Conservation (phyloP, 495 filamentous ascomycete genomes). For the Elaphomyces granulatus region DNA sequence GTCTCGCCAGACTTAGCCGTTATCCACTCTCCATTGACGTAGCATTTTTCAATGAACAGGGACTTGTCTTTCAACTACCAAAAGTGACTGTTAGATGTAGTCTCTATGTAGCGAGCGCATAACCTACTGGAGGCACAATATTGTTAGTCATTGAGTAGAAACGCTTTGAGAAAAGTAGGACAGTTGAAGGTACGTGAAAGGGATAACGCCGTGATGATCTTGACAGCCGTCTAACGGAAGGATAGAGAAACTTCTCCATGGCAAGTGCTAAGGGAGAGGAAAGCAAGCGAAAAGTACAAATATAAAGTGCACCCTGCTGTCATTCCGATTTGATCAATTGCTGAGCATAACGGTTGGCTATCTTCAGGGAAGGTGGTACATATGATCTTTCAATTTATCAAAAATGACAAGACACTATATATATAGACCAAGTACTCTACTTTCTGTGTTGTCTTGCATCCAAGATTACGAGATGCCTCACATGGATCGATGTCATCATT, state of each 20-base stretch:
- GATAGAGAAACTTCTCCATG: slow-evolving; percentile 30
- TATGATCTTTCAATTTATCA: too few species aligned
- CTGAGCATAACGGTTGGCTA: too few species aligned
- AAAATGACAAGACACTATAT: too few species aligned
- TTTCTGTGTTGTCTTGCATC: too few species aligned
- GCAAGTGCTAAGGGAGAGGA: background rate
- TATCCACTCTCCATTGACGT: slow-evolving; percentile 79
- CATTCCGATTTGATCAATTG: too few species aligned
- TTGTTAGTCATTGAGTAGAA: slow-evolving; percentile 32
- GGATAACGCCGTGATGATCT: slow-evolving; percentile 27
- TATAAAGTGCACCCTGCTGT: too few species aligned
- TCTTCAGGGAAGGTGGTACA: too few species aligned
- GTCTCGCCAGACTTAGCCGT: slow-evolving; percentile 59
- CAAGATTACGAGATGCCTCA: too few species aligned
- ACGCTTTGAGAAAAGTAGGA: slow-evolving; percentile 19
- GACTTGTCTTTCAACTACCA: slow-evolving; percentile 65
- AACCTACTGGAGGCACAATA: slow-evolving; percentile 27
- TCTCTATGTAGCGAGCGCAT: background rate
- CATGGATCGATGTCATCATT: too few species aligned
- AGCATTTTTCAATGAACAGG: slow-evolving; percentile 67
- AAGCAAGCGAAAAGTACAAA: too few species aligned
- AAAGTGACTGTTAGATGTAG: background rate
- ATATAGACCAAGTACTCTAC: too few species aligned
- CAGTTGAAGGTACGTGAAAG: slow-evolving; percentile 21
- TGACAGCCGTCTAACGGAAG: slow-evolving; percentile 26